A percentile compares a stretch with the other conserved stretches of the same genome.
Evolutionary conservation across 2,329 filamentous ascomycete genomes (phyloP).

Genomic region (Hypoxylon sp.): DNA sequence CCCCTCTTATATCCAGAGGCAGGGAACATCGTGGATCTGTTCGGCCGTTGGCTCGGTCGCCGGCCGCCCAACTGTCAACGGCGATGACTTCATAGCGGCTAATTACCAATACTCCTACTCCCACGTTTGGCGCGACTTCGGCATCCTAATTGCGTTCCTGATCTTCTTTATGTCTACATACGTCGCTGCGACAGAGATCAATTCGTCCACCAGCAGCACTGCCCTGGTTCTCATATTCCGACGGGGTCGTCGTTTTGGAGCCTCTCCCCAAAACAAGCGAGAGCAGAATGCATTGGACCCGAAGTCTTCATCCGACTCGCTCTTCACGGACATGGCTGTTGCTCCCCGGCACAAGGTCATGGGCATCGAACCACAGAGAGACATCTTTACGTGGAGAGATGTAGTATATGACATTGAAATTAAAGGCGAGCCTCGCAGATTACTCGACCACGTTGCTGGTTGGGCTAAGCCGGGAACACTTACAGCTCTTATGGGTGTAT

Average conservation of each 20-base stretch:
- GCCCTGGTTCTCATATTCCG: constrained; percentile 17
- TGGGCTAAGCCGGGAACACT: constrained; percentile 93
- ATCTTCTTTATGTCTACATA: constrained; percentile 9
- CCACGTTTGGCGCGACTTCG: constrained; percentile 67
- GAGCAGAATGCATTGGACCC: constrained; percentile 15
- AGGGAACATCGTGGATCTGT: constrained; percentile 65
- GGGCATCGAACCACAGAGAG: constrained; percentile 11
- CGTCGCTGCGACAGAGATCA: constrained; percentile 13
- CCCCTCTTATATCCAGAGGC: constrained; percentile 55
- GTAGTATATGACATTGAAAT: constrained; percentile 83
- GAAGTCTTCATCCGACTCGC: constrained; percentile 16
- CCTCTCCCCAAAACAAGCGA: neutral
- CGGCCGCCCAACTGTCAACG: constrained; percentile 68
- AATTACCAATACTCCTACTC: constrained; percentile 70
- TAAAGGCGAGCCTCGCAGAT: constrained; percentile 71
- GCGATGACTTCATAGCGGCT: constrained; percentile 71
- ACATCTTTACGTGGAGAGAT: constrained; percentile 84
- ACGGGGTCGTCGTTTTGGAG: constrained; percentile 12
- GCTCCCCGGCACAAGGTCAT: constrained; percentile 2
- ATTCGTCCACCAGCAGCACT: constrained; percentile 7
- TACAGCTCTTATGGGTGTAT: constrained; percentile 88
- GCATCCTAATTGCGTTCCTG: constrained; percentile 24
- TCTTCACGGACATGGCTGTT: constrained; percentile 18
- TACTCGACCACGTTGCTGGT: constrained; percentile 53
- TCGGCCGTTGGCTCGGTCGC: constrained; percentile 67